These are phyloP conservation scores for Fraxinus latifolia DNA, from an alignment of 305 asterid species.

Conservation along the genomic window DNA sequence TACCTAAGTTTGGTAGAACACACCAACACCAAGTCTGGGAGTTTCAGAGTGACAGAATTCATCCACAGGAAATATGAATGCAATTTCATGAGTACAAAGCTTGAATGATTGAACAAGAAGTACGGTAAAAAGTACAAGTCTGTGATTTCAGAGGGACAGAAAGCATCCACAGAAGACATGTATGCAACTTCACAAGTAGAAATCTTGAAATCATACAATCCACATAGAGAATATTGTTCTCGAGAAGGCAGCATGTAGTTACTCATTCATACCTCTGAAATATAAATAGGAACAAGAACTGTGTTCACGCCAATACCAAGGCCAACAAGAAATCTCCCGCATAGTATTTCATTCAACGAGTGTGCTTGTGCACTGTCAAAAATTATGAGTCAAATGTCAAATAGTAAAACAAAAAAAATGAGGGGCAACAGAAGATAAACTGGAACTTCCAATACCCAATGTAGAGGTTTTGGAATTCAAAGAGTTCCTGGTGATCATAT, in stretches of 20 bases:
- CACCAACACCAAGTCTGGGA: neutral
- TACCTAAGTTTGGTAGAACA: neutral
- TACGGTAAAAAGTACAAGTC: neutral
- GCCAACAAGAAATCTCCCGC: constrained; percentile 84
- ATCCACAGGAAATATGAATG: neutral
- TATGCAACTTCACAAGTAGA: neutral
- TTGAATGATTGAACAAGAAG: neutral
- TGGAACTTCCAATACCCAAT: neutral
- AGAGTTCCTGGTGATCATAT: neutral
- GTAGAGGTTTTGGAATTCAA: neutral
- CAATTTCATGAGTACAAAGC: neutral
- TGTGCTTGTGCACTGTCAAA: constrained; percentile 82
- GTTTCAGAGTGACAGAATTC: neutral
- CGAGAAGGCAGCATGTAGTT: constrained; percentile 7
- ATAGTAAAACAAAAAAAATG: constrained; percentile 6
- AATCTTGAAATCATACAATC: neutral
- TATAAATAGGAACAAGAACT: constrained; percentile 81
- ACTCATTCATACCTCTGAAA: constrained; percentile 63
- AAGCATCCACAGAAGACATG: constrained; percentile 1
- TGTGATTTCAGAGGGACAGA: neutral
- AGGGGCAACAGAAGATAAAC: neutral
- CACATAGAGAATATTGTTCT: constrained; percentile 11
- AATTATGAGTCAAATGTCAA: constrained; percentile 23
- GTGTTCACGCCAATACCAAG: constrained; percentile 89
- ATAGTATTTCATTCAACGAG: constrained; percentile 71